Percentiles rank a stretch among this genome's conserved stretches.
Conservation (phyloP, 352 stramenopile species). For the Phytophthora litchii region DNA sequence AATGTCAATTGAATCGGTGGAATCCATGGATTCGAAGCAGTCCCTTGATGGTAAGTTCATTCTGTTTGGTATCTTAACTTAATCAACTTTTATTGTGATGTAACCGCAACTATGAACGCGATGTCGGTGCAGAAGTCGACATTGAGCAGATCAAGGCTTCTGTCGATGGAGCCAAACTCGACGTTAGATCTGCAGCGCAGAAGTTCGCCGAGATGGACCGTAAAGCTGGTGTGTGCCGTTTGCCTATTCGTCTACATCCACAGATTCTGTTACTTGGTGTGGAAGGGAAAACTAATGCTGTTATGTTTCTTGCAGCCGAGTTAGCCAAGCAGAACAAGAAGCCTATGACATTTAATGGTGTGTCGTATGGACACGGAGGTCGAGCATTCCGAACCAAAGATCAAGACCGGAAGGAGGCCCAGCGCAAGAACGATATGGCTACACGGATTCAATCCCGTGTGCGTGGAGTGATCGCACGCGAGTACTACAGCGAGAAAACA, state of each 20-base stretch:
- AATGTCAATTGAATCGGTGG: slow-evolving; percentile 45
- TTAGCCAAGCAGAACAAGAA: slow-evolving; percentile 47
- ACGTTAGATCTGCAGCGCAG: slow-evolving; percentile 58
- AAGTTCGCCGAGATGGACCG: slow-evolving; percentile 73
- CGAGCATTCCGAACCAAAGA: slow-evolving; percentile 39
- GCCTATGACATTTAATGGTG: slow-evolving; percentile 43
- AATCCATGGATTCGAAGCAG: slow-evolving; percentile 45
- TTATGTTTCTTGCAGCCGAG: slow-evolving; percentile 29
- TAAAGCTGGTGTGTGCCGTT: slow-evolving; percentile 47
- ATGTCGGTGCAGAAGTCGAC: slow-evolving; percentile 40
- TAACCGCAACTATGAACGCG: neutral
- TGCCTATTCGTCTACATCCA: slow-evolving; percentile 1
- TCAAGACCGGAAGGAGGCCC: slow-evolving; percentile 26
- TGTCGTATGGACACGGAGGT: slow-evolving; percentile 24
- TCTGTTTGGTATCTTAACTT: neutral
- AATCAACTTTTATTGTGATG: neutral
- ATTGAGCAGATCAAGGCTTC: slow-evolving; percentile 64
- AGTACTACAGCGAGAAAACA: slow-evolving; percentile 32
- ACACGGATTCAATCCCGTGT: slow-evolving; percentile 47
- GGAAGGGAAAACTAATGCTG: slow-evolving; percentile 10
- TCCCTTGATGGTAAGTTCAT: slow-evolving; percentile 40
- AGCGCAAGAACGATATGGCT: slow-evolving; percentile 51
- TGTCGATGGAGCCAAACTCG: slow-evolving; percentile 54
- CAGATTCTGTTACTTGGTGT: neutral
- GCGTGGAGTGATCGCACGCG: slow-evolving; percentile 46